phyloP scores from a whole-genome alignment of 768 basidiomycete species.

The Leccinum imitatum region DNA sequence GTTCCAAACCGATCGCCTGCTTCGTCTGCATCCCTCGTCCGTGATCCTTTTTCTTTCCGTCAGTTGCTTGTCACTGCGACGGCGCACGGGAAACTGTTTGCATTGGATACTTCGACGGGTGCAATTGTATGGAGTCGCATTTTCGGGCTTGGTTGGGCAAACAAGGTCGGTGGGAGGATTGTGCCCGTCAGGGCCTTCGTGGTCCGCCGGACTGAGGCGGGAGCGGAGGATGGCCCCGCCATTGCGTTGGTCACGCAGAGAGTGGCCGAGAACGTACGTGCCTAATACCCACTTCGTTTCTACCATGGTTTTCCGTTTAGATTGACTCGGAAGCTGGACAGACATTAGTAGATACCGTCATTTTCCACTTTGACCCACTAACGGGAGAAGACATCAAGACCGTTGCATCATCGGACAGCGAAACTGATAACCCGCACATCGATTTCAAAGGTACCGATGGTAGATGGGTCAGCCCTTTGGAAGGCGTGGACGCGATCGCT shows the following conservation, averaged over 20 bases:
- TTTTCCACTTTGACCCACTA: constrained; percentile 77
- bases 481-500: constrained; percentile 60
- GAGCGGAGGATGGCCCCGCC: constrained; percentile 29
- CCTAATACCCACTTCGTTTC: background rate
- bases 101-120: constrained; percentile 78
- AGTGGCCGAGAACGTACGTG: constrained; percentile 58
- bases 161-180: constrained; percentile 52
- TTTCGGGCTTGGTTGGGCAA: constrained; percentile 71
- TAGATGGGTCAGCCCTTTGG: constrained; percentile 39
- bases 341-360: constrained; percentile 65
- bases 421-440: background rate
- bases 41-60: constrained; percentile 85
- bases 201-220: constrained; percentile 32
- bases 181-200: constrained; percentile 63
- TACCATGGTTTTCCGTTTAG: background rate
- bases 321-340: constrained; percentile 28
- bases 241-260: constrained; percentile 64
- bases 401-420: constrained; percentile 15
- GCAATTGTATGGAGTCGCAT: constrained; percentile 77
- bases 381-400: constrained; percentile 62
- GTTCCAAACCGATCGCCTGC: constrained; percentile 27
- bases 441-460: constrained; percentile 7
- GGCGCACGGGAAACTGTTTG: constrained; percentile 71
- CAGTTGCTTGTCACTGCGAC: constrained; percentile 80
- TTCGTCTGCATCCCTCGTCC: constrained; percentile 42